Base-by-base conservation (phyloP, 2,329 filamentous ascomycete species). In the Xylaria sp. region DNA sequence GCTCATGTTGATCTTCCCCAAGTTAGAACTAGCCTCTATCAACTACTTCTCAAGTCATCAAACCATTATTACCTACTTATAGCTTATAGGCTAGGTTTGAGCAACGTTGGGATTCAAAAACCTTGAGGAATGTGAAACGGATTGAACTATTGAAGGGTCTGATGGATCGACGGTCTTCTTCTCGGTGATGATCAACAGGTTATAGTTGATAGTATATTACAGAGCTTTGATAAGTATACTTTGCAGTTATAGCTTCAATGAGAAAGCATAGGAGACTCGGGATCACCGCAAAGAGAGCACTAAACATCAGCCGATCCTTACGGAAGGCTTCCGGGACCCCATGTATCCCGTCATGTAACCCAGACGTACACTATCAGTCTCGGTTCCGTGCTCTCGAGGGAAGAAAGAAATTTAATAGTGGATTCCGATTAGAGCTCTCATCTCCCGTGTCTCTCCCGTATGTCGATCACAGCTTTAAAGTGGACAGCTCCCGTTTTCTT, bases 381-480 rank as follows among this genome's bases (percentile, higher is more conserved):
- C n/a, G 35, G 57, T 65, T 59, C 62, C 62, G 37, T 47, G 32
- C 44, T 40, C 51, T 35, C 12, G 23, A 35, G 44, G 25, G 44
- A 35, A 35, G 13, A 35, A 29, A 54, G 10, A n/a, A 48, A 48
- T 3, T n/a, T 42, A 51, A 63, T 21, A 37, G 57, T 35, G 50
- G 48, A 37, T 25, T 53, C 35, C 13, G 32, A 35, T 35, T 8
- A 35, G 29, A 35, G 60, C 40, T 58, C 60, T 68, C 48, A 65
- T 57, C 61, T 57, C 50, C 48, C 16, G n/a, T 50, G 59, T 42
- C 50, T 53, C 50, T n/a, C 50, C 27, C 27, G 13, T 25, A 51
- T 55, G 59, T 55, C 51, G 63, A 69, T 69, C 63, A 25, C n/a
- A 59, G 47, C 53, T 44, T 40, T 21, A 32, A 42, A 42, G 25